Base-by-base conservation (phyloP, 169 alveolate genomes). In the Eimeria sp. region DNA sequence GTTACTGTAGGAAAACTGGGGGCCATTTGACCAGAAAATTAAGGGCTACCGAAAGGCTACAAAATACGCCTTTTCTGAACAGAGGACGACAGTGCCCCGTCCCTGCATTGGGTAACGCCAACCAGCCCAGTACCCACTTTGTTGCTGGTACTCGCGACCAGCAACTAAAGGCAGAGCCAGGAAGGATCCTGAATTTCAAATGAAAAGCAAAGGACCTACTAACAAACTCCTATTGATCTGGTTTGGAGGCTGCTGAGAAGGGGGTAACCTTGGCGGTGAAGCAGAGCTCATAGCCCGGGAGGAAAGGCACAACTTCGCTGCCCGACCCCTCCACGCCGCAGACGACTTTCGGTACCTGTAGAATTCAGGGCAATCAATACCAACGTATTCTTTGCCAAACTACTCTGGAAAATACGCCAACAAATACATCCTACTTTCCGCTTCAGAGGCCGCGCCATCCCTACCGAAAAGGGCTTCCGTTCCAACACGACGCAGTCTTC, bases 401-500 rank as follows among this genome's bases (percentile, higher is more conserved):
- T 18, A 33, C 20, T 27, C 83, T 40, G 58, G 52, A 0, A 40
- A 11, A 40, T 14, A 56, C 56, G 33, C 58, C 40, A 37, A 68
- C 33, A 2, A 37, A 20, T 74, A 8, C 11, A 71, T 14, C 10
- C 23, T 74, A 18, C 56, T 6, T 37, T 40, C 23, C 54, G 18
- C 1, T 33, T 33, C n/a, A 20, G 43, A 37, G 58, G 30, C 33
- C 27, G 20, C 27, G 68, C 52, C 64, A 23, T n/a, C 30, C 95
- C 46, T 68, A 91, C 95, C 90, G n/a, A 1, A 20, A 64, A 56
- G 2, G 95, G 95, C 74, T 72, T 49, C n/a, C 71, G 91, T 27
- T 91, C 72, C 85, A 91, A 54, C n/a, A 91, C 87, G 23, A 80
- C 91, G 52, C 96, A 91, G 56, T 91, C 96, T 20, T 40, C 62